A percentile compares a stretch with the other conserved stretches of the same genome.
These are phyloP conservation scores for Euphorbia tirucalli DNA, from an alignment of 345 rosid genomes.

Conservation along the genomic window DNA sequence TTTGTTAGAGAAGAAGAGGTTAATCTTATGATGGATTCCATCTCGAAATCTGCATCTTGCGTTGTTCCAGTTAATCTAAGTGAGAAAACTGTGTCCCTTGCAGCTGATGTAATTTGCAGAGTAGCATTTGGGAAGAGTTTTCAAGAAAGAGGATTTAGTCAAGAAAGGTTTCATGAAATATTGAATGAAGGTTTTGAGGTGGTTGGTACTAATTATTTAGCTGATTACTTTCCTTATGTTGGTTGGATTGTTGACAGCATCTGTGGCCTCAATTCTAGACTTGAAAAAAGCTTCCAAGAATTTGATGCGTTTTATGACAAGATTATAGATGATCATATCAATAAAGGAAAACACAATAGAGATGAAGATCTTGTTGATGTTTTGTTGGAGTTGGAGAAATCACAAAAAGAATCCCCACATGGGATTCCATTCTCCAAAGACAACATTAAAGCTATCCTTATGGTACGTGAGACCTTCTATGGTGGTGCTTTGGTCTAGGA, in stretches of 20 bases:
- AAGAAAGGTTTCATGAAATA: background rate
- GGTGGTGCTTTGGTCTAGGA: too few species aligned
- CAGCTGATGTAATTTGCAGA: slow-evolving; percentile 1
- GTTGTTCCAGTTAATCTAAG: background rate
- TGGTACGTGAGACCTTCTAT: too few species aligned
- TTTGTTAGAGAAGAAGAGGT: slow-evolving; percentile 2
- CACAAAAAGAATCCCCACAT: background rate
- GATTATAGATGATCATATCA: slow-evolving; percentile 38
- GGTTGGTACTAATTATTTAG: background rate
- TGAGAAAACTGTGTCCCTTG: background rate
- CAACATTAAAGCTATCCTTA: slow-evolving; percentile 28
- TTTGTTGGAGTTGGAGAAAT: slow-evolving; percentile 18
- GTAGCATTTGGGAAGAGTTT: slow-evolving; percentile 13
- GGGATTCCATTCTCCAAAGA: slow-evolving; percentile 15
- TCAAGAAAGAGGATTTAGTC: background rate
- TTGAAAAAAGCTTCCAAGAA: slow-evolving; percentile 25
- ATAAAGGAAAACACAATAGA: background rate
- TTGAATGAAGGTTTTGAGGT: slow-evolving; percentile 5
- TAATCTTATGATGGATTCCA: background rate
- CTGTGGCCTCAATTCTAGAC: background rate
- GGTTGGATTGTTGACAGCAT: slow-evolving; percentile 13
- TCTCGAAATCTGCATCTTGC: background rate
- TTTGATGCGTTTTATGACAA: slow-evolving; percentile 39
- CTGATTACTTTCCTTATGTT: slow-evolving; percentile 8
- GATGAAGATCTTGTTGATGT: slow-evolving; percentile 29